Percentiles rank a stretch among this genome's conserved stretches.
Evolutionary conservation across 129 eudicot genomes (phyloP).

Genomic region (Centrapalus pauciflorus): DNA sequence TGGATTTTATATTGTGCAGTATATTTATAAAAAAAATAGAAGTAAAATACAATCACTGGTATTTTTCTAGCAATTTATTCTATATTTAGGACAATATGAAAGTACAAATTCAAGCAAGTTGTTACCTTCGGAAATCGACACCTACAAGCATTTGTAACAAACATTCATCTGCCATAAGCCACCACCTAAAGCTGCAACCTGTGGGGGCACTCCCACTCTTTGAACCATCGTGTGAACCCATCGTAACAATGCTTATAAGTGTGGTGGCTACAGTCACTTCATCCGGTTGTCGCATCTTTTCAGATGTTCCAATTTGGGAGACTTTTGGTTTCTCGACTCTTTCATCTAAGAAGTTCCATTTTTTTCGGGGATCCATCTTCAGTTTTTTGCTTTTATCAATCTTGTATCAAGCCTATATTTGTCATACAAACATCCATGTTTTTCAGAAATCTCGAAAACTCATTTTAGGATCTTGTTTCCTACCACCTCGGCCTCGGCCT

Average conservation of each 20-base stretch:
- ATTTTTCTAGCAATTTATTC: background rate
- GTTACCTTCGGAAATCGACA: background rate
- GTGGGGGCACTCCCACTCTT: too few species aligned
- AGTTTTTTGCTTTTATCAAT: background rate
- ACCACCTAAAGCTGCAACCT: too few species aligned
- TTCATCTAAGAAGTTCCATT: too few species aligned
- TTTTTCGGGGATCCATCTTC: too few species aligned
- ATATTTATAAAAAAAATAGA: background rate
- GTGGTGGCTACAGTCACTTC: background rate
- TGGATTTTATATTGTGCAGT: background rate
- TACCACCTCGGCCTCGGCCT: constrained; percentile 42
- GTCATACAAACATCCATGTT: constrained; percentile 3
- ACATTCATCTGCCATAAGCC: background rate
- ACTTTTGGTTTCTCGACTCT: background rate
- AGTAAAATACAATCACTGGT: background rate
- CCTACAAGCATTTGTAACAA: background rate
- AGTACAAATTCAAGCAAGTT: background rate
- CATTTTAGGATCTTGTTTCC: constrained; percentile 70
- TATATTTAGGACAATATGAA: background rate
- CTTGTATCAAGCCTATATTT: background rate
- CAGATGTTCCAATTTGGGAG: background rate
- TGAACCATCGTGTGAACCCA: too few species aligned
- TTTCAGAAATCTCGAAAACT: constrained; percentile 71
- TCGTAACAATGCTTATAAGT: background rate
- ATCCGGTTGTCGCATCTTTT: background rate